These are phyloP conservation scores for Phytomonas sp. DNA, from an alignment of 208 protist genomes.

Conservation along the genomic window DNA sequence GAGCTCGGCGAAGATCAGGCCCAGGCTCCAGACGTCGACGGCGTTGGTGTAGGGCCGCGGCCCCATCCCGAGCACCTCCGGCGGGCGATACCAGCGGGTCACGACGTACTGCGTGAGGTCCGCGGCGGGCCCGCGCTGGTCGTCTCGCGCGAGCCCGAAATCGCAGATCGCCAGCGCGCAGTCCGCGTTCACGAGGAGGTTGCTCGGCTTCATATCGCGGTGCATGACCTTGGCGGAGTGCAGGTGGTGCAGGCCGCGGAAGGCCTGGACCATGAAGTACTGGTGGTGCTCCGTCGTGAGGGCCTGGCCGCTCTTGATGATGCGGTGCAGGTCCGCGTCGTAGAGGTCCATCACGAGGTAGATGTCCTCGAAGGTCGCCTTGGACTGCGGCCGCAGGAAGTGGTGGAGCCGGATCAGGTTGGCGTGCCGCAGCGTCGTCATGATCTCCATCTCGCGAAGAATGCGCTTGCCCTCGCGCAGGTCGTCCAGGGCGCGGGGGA, in stretches of 20 bases:
- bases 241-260: conserved; percentile 93
- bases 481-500: conserved; percentile 92
- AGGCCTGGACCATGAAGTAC: conserved; percentile 98
- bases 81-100: conserved; percentile 99
- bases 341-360: conserved; percentile 88
- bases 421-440: conserved; percentile 88
- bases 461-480: conserved; percentile 93
- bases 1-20: conserved; percentile 98
- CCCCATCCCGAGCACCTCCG: conserved; percentile 94
- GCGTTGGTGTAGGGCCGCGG: conserved; percentile 91
- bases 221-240: conserved; percentile 97
- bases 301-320: conserved; percentile 92
- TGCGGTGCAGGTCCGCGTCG: conserved; percentile 97
- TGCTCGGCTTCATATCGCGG: conserved; percentile 93
- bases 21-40: conserved; percentile 95
- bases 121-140: conserved; percentile 33
- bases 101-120: conserved; percentile 96
- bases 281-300: conserved; percentile 96
- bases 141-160: conserved; percentile 87
- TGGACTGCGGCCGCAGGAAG: conserved; percentile 64
- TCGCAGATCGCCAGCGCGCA: conserved; percentile 94
- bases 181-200: conserved; percentile 93
- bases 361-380: conserved; percentile 79
- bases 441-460: conserved; percentile 95
- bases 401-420: conserved; percentile 90